Conservation (phyloP, 768 basidiomycete genomes). For the Leccinum pellstonianum region DNA sequence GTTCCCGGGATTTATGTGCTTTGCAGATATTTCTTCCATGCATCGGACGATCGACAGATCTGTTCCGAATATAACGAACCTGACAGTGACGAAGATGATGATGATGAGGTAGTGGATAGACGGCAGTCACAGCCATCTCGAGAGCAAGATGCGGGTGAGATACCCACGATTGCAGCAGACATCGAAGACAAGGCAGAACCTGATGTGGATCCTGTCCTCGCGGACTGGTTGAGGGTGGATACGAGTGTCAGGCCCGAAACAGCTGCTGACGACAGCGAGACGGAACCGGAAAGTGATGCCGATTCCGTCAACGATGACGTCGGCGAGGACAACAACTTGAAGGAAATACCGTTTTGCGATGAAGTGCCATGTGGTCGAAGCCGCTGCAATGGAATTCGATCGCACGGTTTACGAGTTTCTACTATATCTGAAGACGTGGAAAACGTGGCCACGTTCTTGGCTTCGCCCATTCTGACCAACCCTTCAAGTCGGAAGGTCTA, state of each 20-base stretch:
- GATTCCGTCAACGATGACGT: conserved; percentile 68
- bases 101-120: conserved; percentile 1
- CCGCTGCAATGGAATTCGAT: conserved; percentile 52
- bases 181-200: conserved; percentile 24
- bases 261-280: conserved; percentile 34
- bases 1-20: background rate
- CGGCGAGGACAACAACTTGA: conserved; percentile 27
- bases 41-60: conserved; percentile 49
- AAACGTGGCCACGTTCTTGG: conserved; percentile 38
- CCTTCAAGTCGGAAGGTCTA: conserved; percentile 9
- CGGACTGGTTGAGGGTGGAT: conserved; percentile 64
- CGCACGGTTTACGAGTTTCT: conserved; percentile 63
- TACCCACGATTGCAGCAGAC: background rate
- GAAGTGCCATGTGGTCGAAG: too few relatives aligned
- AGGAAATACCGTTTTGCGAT: too few relatives aligned
- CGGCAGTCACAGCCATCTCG: conserved; percentile 5
- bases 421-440: conserved; percentile 47
- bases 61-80: conserved; percentile 52
- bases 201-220: conserved; percentile 47
- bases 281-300: conserved; percentile 60
- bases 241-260: conserved; percentile 17
- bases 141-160: conserved; percentile 19
- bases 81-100: conserved; percentile 34
- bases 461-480: conserved; percentile 14
- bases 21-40: conserved; percentile 76